Conservation (phyloP, 2,329 filamentous ascomycete species). For the Botrytis porri region DNA sequence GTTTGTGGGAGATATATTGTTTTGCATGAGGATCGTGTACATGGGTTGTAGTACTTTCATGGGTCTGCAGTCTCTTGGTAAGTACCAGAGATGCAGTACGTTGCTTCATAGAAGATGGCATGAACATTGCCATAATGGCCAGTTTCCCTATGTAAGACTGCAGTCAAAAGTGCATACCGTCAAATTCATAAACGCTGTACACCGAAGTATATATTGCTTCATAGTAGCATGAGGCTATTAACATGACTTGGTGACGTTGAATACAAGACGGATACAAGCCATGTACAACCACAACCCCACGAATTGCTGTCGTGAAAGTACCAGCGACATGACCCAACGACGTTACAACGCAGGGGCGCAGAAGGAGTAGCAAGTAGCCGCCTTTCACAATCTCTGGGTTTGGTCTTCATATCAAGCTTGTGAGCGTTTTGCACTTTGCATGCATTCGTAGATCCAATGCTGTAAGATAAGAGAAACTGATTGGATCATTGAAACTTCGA, state of each 20-base stretch:
- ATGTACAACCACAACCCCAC: conserved; percentile 18
- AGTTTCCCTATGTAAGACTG: conserved; percentile 3
- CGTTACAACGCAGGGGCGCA: conserved; percentile 19
- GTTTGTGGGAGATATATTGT: conserved; percentile 17
- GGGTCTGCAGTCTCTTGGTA: background rate
- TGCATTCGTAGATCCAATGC: conserved; percentile 10
- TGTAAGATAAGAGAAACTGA: conserved; percentile 9
- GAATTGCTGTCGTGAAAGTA: conserved; percentile 9
- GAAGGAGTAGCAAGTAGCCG: conserved; percentile 16
- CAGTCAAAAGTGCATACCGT: conserved; percentile 9
- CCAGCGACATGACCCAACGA: conserved; percentile 14
- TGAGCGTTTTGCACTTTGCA: conserved; percentile 16
- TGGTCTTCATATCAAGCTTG: conserved; percentile 5
- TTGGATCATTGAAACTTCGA: conserved; percentile 8
- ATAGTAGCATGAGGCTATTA: conserved; percentile 11
- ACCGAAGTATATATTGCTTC: conserved; percentile 7
- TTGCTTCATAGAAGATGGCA: conserved; percentile 11
- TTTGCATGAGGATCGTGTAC: background rate
- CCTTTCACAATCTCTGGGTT: background rate
- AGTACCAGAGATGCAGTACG: background rate
- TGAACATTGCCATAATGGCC: conserved; percentile 1
- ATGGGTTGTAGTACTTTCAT: background rate
- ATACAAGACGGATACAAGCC: conserved; percentile 17
- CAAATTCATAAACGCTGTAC: conserved; percentile 9
- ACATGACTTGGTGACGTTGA: conserved; percentile 15